Percentiles rank a stretch among this genome's conserved stretches.
Conservation (phyloP, 768 basidiomycete species). For the Mrakia gelida region DNA sequence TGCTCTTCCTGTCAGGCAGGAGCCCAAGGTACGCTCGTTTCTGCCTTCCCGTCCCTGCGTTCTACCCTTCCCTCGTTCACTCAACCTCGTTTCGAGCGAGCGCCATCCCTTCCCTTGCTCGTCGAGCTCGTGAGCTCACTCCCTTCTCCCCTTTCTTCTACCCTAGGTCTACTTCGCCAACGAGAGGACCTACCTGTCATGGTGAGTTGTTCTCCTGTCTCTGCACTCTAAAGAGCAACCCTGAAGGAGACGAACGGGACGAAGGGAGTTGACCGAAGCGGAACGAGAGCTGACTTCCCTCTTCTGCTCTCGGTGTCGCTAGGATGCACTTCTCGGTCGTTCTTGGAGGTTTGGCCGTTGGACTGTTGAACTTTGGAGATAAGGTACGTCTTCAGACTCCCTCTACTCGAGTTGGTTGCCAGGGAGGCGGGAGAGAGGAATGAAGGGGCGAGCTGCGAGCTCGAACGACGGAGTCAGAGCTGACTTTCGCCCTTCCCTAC, state of each 20-base stretch:
- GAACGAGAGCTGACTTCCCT: not conserved
- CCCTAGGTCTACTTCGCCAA: conserved; percentile 46
- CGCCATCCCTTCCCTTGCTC: too few species aligned
- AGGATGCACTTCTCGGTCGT: conserved; percentile 67
- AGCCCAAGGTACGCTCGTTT: conserved; percentile 38
- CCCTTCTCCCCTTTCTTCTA: not conserved
- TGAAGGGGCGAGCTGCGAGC: not conserved
- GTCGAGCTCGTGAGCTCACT: not conserved
- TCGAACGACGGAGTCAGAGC: not conserved
- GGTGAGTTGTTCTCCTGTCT: conserved; percentile 58
- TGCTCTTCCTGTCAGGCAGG: conserved; percentile 82
- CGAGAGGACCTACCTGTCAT: conserved; percentile 75
- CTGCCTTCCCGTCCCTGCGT: not conserved
- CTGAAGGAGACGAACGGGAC: too few species aligned
- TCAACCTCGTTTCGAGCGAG: not conserved
- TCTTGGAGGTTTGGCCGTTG: conserved; percentile 90
- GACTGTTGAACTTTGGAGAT: conserved; percentile 96
- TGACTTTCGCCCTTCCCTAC: not conserved
- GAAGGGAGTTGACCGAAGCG: not conserved
- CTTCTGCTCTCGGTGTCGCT: not conserved
- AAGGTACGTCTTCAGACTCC: conserved; percentile 53
- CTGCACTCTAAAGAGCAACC: not conserved
- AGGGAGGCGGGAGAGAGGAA: not conserved
- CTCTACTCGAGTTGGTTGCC: too few species aligned
- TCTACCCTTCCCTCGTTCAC: not conserved